Conservation (phyloP, 345 rosid species). For the Populus davidiana region DNA sequence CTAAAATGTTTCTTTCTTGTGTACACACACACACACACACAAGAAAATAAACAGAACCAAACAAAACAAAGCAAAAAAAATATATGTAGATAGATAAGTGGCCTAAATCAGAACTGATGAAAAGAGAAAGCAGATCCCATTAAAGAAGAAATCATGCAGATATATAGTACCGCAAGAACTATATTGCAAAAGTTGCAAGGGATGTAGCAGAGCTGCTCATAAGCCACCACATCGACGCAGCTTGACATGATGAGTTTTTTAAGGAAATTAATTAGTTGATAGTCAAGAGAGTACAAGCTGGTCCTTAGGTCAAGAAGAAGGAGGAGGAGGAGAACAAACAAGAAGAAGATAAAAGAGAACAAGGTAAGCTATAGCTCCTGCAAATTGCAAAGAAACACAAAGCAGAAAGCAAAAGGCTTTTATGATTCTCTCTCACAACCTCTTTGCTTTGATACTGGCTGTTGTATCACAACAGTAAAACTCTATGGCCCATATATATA, state of each 20-base stretch:
- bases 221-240: constrained; percentile 32
- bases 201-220: constrained; percentile 94
- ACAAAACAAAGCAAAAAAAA: constrained; percentile 4
- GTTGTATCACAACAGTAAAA: constrained; percentile 31
- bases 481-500: constrained; percentile 16
- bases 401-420: constrained; percentile 21
- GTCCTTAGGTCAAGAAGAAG: constrained; percentile 23
- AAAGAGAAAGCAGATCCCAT: constrained; percentile 29
- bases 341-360: not conserved
- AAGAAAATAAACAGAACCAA: constrained; percentile 8
- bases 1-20: constrained; percentile 26
- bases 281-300: constrained; percentile 5
- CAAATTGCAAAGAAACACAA: constrained; percentile 25
- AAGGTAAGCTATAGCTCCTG: not conserved
- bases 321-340: constrained; percentile 14
- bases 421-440: constrained; percentile 16
- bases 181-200: constrained; percentile 99
- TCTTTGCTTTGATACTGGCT: constrained; percentile 26
- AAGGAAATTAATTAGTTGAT: not conserved
- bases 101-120: not conserved
- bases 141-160: constrained; percentile 18
- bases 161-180: constrained; percentile 77
- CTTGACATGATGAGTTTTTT: constrained; percentile 26
- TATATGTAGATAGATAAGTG: not conserved
- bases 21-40: not conserved